Conservation (phyloP, 352 stramenopile genomes). For the Globisporangium canariense region DNA sequence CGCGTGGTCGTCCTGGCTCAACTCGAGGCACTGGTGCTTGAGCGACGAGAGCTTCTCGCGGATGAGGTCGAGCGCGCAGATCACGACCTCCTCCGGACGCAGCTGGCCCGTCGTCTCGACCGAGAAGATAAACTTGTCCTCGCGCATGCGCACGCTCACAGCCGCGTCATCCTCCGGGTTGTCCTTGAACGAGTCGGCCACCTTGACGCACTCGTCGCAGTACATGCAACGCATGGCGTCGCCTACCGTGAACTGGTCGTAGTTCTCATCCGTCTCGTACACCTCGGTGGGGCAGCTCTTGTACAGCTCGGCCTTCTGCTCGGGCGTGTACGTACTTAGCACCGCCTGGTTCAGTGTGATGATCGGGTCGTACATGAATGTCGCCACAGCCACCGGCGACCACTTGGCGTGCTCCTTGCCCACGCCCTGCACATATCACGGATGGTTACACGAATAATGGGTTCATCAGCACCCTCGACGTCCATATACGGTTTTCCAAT, state of each 20-base stretch:
- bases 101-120: conserved; percentile 92
- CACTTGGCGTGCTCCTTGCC: conserved; percentile 98
- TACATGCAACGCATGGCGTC: conserved; percentile 81
- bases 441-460: neutral
- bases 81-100: conserved; percentile 83
- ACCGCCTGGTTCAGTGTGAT: conserved; percentile 91
- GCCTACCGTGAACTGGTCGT: conserved; percentile 69
- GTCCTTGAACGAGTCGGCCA: conserved; percentile 92
- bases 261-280: conserved; percentile 92
- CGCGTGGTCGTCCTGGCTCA: conserved; percentile 75
- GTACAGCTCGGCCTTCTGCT: conserved; percentile 95
- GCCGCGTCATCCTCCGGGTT: conserved; percentile 94
- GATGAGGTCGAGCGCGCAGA: conserved; percentile 84
- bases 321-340: conserved; percentile 89
- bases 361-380: conserved; percentile 91
- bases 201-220: conserved; percentile 92
- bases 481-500: neutral
- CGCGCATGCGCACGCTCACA: conserved; percentile 84
- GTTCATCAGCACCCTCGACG: neutral
- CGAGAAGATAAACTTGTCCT: conserved; percentile 96
- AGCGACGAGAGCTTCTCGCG: conserved; percentile 82
- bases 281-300: conserved; percentile 94
- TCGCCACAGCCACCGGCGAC: conserved; percentile 94
- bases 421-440: conserved; percentile 69
- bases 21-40: conserved; percentile 84